A percentile compares a stretch with the other conserved stretches of the same genome.
Evolutionary conservation across 257 asterid genomes (phyloP).

Genomic region (Cinchona pubescens): DNA sequence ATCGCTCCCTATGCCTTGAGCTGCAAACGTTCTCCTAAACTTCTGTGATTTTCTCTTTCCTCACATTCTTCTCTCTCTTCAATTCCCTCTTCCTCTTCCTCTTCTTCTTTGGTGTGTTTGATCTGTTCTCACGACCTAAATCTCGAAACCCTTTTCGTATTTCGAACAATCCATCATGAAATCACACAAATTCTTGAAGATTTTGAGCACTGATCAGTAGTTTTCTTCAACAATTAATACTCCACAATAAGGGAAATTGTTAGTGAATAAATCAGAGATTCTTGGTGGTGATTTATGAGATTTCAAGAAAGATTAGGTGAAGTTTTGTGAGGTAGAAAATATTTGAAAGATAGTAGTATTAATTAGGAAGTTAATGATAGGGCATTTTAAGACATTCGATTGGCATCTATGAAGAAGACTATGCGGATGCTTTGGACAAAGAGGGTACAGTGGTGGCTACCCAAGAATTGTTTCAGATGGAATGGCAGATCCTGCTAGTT

Average conservation of each 20-base stretch:
- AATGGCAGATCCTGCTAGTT: conserved; percentile 98
- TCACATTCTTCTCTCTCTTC: conserved; percentile 19
- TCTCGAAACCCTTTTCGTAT: conserved; percentile 27
- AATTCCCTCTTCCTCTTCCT: not conserved
- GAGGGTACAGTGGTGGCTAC: conserved; percentile 51
- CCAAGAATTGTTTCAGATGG: conserved; percentile 85
- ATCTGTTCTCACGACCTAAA: conserved; percentile 27
- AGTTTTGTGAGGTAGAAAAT: conserved; percentile 8
- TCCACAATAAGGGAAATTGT: conserved; percentile 4
- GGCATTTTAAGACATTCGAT: conserved; percentile 40
- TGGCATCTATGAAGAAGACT: conserved; percentile 66
- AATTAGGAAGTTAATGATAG: conserved; percentile 55
- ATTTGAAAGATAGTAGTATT: not conserved
- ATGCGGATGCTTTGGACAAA: conserved; percentile 50
- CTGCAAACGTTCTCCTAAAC: conserved; percentile 41
- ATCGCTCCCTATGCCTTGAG: conserved; percentile 28
- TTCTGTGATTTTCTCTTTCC: conserved; percentile 28
- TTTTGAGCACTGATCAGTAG: conserved; percentile 25
- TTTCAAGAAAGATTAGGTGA: conserved; percentile 17
- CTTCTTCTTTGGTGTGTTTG: conserved; percentile 11
- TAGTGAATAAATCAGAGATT: conserved; percentile 13
- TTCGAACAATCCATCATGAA: conserved; percentile 22
- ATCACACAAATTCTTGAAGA: conserved; percentile 23
- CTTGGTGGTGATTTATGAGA: conserved; percentile 3
- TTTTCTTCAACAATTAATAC: conserved; percentile 10